Percentiles rank a stretch among this genome's conserved stretches.
phyloP scores from a whole-genome alignment of 768 basidiomycete species.

The Tephrocybe sp. region DNA sequence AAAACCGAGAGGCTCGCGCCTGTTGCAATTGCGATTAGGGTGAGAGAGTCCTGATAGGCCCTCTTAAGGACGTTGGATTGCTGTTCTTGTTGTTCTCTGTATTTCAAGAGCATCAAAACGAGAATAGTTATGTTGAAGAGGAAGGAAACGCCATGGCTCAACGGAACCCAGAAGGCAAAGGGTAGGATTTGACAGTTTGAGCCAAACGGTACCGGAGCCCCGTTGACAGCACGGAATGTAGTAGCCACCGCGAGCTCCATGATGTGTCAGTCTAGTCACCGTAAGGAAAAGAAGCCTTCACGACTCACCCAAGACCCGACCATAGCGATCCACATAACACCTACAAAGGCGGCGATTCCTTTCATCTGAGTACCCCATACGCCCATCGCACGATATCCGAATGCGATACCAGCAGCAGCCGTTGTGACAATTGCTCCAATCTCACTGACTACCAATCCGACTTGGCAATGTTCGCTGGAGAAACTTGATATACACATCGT shows the following conservation, averaged over 20 bases:
- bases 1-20: conserved; percentile 5
- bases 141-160: conserved; percentile 8
- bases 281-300: not conserved
- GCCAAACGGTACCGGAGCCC: conserved; percentile 8
- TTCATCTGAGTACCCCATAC: conserved; percentile 5
- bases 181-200: conserved; percentile 8
- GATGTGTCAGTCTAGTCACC: not conserved
- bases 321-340: conserved; percentile 6
- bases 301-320: conserved; percentile 9
- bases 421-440: conserved; percentile 2
- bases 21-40: conserved; percentile 7
- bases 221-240: conserved; percentile 6
- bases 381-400: conserved; percentile 8
- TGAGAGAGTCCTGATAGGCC: conserved; percentile 6
- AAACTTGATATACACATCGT: conserved; percentile 13
- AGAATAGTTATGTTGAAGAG: conserved; percentile 11
- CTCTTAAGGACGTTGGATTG: not conserved
- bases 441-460: conserved; percentile 10
- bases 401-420: conserved; percentile 10
- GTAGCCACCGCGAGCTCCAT: conserved; percentile 10
- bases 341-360: not conserved
- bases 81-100: conserved; percentile 2
- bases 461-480: conserved; percentile 11
- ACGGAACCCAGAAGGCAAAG: conserved; percentile 9
- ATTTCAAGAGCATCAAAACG: conserved; percentile 7